Base-by-base conservation (phyloP, 371 early-diverging fungal species). In the Entomophthora muscae region DNA sequence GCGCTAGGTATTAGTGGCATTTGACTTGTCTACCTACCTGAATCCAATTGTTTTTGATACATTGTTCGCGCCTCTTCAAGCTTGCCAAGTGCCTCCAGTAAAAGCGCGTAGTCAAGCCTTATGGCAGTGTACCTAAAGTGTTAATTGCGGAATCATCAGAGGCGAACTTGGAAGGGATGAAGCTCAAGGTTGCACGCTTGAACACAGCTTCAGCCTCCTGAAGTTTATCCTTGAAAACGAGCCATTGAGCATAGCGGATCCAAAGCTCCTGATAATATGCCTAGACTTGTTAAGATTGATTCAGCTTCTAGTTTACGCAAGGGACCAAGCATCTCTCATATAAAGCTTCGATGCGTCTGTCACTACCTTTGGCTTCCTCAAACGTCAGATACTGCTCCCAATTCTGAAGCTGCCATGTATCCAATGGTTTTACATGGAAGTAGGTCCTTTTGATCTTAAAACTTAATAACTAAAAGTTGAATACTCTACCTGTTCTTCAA, bases 401-500 rank as follows among this genome's bases (percentile, higher is more conserved):
- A 63, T 83, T 83, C 28, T 66, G 66, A 2, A 86, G 68, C 65
- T 84, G 84, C 7, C 73, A 71, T 59, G 78, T 71, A 67, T 86
- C 86, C 64, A 86, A 72, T 0, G 84, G 83, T 57, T 83, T 86
- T 22, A 86, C 80, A 68, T 86, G 86, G 69, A 86, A 84, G 70
- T 86, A 86, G 17, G 84, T 74, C 27, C 86, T 75, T 67, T 83
- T 84, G 65, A 86, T 84, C 68, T 79, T 57, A 67, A 74, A n/a
- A n/a, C n/a, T n/a, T n/a, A n/a, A n/a, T n/a, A n/a, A n/a, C n/a
- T n/a, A n/a, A n/a, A n/a, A n/a, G n/a, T n/a, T n/a, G n/a, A n/a
- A n/a, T n/a, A n/a, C n/a, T n/a, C 12, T 70, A 68, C 75, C 75
- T 73, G 26, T 69, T 68, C 66, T 74, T 76, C 30, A 65, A 68